Percentiles rank a stretch among this genome's conserved stretches.
Evolutionary conservation across 2,329 filamentous ascomycete genomes (phyloP).

Genomic region (Sarocladiaceae sp.): DNA sequence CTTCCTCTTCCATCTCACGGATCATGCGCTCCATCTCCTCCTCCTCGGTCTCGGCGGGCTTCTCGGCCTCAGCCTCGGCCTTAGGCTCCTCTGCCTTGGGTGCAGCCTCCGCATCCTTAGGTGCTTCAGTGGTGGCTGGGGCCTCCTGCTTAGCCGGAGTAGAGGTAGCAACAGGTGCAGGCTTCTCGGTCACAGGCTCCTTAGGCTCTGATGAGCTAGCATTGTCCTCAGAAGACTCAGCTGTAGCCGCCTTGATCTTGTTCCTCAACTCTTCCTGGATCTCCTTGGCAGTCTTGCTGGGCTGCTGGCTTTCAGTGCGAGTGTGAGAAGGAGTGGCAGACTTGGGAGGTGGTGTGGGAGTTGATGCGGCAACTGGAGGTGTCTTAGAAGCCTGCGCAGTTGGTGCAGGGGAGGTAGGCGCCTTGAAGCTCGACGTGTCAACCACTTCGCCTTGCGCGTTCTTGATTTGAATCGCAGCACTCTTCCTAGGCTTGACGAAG

Average conservation of each 20-base stretch:
- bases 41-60: constrained; percentile 36
- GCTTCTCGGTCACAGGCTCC: constrained; percentile 10
- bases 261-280: constrained; percentile 77
- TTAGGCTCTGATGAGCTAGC: constrained; percentile 16
- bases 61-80: constrained; percentile 22
- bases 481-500: constrained; percentile 56
- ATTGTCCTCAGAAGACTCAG: constrained; percentile 23
- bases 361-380: constrained; percentile 65
- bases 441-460: constrained; percentile 70
- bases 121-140: constrained; percentile 12
- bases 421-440: constrained; percentile 56
- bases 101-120: constrained; percentile 22
- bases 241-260: constrained; percentile 61
- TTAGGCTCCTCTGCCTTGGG: constrained; percentile 21
- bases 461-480: constrained; percentile 76
- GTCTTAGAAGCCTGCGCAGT: constrained; percentile 54
- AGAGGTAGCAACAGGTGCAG: constrained; percentile 19
- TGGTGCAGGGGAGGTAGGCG: constrained; percentile 51
- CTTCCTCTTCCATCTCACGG: constrained; percentile 54
- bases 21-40: constrained; percentile 56
- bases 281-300: constrained; percentile 68
- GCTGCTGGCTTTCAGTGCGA: constrained; percentile 63
- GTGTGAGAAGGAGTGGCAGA: constrained; percentile 61
- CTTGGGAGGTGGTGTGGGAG: constrained; percentile 75
- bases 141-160: constrained; percentile 8